Percentiles rank a stretch among this genome's conserved stretches.
Evolutionary conservation across 1,139 yeast species (phyloP).

Genomic region (Candida tropicalis): DNA sequence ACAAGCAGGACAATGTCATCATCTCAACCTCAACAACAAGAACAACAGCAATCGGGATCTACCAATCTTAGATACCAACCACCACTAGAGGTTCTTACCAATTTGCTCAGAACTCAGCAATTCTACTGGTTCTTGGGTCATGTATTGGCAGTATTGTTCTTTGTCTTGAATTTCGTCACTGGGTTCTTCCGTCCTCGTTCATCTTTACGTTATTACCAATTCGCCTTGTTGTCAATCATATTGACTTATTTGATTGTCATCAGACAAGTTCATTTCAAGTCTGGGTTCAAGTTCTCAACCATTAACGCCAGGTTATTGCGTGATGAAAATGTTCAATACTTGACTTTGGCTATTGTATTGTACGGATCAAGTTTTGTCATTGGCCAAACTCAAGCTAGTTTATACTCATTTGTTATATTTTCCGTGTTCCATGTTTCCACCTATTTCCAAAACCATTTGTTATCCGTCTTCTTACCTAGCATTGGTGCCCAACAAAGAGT

Average conservation of each 20-base stretch:
- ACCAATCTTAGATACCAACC: slow-evolving; percentile 10
- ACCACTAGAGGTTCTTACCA: slow-evolving; percentile 14
- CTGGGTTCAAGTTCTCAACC: slow-evolving; percentile 16
- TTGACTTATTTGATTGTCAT: slow-evolving; percentile 51
- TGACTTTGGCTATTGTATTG: slow-evolving; percentile 43
- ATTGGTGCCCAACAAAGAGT: slow-evolving; percentile 24
- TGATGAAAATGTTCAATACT: slow-evolving; percentile 57
- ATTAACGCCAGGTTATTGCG: slow-evolving; percentile 23
- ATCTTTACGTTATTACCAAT: slow-evolving; percentile 37
- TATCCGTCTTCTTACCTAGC: slow-evolving; percentile 23
- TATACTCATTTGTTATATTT: slow-evolving; percentile 58
- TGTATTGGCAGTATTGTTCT: slow-evolving; percentile 39
- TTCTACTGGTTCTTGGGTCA: slow-evolving; percentile 60
- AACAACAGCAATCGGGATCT: slow-evolving; percentile 4
- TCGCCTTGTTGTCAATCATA: slow-evolving; percentile 43
- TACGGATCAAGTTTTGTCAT: slow-evolving; percentile 32
- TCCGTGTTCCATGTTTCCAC: slow-evolving; percentile 58
- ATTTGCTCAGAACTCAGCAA: slow-evolving; percentile 42
- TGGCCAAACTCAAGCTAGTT: slow-evolving; percentile 38
- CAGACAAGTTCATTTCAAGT: slow-evolving; percentile 45
- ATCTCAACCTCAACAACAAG: slow-evolving; percentile 1
- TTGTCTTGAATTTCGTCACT: slow-evolving; percentile 30
- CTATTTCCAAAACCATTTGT: slow-evolving; percentile 44
- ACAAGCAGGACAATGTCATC: too few relatives aligned
- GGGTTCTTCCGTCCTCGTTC: slow-evolving; percentile 33